phyloP scores from a whole-genome alignment of 2,329 filamentous ascomycete genomes.

The Alternaria ventricosa region DNA sequence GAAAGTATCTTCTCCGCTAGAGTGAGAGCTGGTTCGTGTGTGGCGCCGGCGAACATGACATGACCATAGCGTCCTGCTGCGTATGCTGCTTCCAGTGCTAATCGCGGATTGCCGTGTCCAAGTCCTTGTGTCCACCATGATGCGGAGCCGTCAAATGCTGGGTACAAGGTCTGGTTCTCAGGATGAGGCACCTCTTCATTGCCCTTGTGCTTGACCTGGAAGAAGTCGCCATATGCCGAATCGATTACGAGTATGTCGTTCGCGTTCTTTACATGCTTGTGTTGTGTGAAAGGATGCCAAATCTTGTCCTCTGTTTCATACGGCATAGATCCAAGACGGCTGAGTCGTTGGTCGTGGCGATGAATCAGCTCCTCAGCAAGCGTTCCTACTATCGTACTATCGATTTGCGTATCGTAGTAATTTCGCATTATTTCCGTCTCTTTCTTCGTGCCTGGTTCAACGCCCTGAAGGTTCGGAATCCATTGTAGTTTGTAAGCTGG shows the following conservation, averaged over 20 bases:
- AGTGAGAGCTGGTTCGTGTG: slow-evolving; percentile 78
- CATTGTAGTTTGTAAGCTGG: slow-evolving; percentile 62
- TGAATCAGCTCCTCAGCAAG: slow-evolving; percentile 61
- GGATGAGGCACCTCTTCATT: slow-evolving; percentile 26
- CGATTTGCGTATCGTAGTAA: slow-evolving; percentile 65
- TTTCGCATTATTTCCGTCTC: slow-evolving; percentile 65
- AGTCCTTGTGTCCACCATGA: slow-evolving; percentile 91
- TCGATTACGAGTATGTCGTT: slow-evolving; percentile 76
- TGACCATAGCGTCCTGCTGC: slow-evolving; percentile 85
- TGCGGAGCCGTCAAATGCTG: slow-evolving; percentile 82
- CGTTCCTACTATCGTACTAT: slow-evolving; percentile 48
- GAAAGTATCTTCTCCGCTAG: slow-evolving; percentile 70
- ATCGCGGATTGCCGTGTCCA: slow-evolving; percentile 75
- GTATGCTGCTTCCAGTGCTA: slow-evolving; percentile 78
- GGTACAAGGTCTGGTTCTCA: slow-evolving; percentile 56
- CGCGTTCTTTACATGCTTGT: slow-evolving; percentile 65
- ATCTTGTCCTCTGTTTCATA: slow-evolving; percentile 63
- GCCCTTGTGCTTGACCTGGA: slow-evolving; percentile 63
- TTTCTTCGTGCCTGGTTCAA: slow-evolving; percentile 28
- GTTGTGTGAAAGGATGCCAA: slow-evolving; percentile 90
- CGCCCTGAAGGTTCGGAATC: slow-evolving; percentile 60
- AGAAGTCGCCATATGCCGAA: slow-evolving; percentile 79
- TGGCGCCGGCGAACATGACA: slow-evolving; percentile 82
- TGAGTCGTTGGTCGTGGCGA: slow-evolving; percentile 64
- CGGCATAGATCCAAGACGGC: slow-evolving; percentile 67